Base-by-base conservation (phyloP, 2,329 filamentous ascomycete species). In the Aspergillus ochraceoroseus region DNA sequence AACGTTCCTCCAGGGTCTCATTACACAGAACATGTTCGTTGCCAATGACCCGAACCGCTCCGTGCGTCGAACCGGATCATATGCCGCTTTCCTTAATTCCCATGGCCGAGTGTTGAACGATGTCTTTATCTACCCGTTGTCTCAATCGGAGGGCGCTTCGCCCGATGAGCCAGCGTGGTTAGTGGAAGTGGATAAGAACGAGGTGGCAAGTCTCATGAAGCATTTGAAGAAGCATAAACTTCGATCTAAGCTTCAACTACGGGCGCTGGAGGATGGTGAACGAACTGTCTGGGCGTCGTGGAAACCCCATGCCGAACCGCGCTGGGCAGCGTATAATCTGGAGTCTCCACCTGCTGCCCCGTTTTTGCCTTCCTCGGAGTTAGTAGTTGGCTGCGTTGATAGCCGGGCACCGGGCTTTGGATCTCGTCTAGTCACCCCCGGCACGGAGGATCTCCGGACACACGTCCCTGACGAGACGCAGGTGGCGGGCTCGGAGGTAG, bases 191-290 rank as follows among this genome's bases (percentile, higher is more conserved):
- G 89, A 95, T 64, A 78, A 77, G 4, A 68, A 67, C 3, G 77
- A 88, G 55, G 77, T 78, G 0, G 67, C 75, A 2, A 67, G 61
- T 3, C 63, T 96, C 43, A 61, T 80, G 44, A 80, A 77, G 51
- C 87, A 92, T 63, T 71, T 98, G 43, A 85, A 82, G 62, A 79
- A 86, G 46, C 94, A 94, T 66, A 95, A 89, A 63, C 72, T 98
- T 47, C 76, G 90, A 35, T 80, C 85, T 32, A 90, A 90, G 65
- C 75, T 96, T 47, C 71, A 74, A 37, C 71, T 92, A 32, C 75
- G 81, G 18, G 64, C 83, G 15, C 57, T 94, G 2, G 77, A 81
- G 3, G 70, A 74, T 1, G 80, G 72, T 9, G 83, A 92, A 58
- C 72, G 75, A 41, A 69, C 68, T 0, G 75, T 90, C 2, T 94